A percentile compares a stretch with the other conserved stretches of the same genome.
These are phyloP conservation scores for Forsythia suspensa DNA, from an alignment of 257 asterid genomes.

Conservation along the genomic window DNA sequence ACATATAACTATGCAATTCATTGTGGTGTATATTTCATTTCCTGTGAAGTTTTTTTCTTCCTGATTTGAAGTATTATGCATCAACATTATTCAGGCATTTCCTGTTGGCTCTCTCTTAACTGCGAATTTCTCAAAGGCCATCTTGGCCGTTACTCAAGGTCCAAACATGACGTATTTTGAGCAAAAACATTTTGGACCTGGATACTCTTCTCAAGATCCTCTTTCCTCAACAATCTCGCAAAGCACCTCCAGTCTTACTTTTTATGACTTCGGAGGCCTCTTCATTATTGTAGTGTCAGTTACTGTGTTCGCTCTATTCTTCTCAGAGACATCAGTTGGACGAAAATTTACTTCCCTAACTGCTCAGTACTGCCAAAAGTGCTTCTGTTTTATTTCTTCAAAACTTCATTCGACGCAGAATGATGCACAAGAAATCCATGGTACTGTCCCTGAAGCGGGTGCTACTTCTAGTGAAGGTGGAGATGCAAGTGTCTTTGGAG, in stretches of 20 bases:
- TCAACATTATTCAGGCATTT: constrained; percentile 36
- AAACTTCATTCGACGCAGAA: not conserved
- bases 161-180: constrained; percentile 30
- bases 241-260: constrained; percentile 15
- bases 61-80: not conserved
- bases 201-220: constrained; percentile 23
- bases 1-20: not conserved
- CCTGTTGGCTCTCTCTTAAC: constrained; percentile 49
- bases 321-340: constrained; percentile 17
- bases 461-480: not conserved
- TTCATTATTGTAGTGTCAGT: constrained; percentile 32
- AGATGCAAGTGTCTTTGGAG: not conserved
- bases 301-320: constrained; percentile 21
- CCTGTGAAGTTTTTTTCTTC: not conserved
- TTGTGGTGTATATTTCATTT: not conserved
- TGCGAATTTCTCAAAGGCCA: constrained; percentile 46
- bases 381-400: not conserved
- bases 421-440: not conserved
- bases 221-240: constrained; percentile 20
- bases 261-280: constrained; percentile 45
- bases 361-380: not conserved
- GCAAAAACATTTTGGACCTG: constrained; percentile 28
- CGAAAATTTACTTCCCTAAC: not conserved
- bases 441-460: not conserved
- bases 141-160: constrained; percentile 37